A percentile compares a stretch with the other conserved stretches of the same genome.
Conservation (phyloP, 768 basidiomycete genomes). For the Punctularia strigosozonata region DNA sequence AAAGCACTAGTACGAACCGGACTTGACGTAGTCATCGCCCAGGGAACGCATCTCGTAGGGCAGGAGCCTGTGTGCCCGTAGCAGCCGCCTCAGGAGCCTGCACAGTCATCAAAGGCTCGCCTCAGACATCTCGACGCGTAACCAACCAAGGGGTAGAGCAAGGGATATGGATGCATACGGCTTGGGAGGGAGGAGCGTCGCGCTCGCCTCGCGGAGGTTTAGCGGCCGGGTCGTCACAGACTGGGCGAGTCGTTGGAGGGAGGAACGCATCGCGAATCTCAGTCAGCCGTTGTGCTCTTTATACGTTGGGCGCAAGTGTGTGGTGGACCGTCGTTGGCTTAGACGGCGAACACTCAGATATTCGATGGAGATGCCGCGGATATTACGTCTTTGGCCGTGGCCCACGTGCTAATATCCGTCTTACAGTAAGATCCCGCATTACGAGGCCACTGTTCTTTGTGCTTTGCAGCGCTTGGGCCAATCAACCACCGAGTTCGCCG, state of each 20-base stretch:
- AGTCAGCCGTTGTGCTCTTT: not conserved
- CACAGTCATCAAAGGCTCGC: constrained; percentile 1
- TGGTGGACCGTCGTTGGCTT: no score
- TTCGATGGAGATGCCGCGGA: no score
- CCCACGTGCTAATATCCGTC: no score
- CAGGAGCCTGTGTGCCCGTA: constrained; percentile 68
- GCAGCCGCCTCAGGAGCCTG: constrained; percentile 71
- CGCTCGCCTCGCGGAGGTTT: constrained; percentile 49
- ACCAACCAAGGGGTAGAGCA: not conserved
- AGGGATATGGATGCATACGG: constrained; percentile 38
- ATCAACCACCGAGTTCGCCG: no score
- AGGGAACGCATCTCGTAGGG: constrained; percentile 73
- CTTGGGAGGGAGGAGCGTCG: constrained; percentile 68
- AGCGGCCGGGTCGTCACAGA: constrained; percentile 46
- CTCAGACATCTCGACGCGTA: not conserved
- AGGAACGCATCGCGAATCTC: not conserved
- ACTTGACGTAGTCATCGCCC: constrained; percentile 80
- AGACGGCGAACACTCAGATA: no score
- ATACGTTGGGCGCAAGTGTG: no score
- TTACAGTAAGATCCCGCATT: no score
- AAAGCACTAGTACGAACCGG: constrained; percentile 30
- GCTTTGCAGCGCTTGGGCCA: no score
- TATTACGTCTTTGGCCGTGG: no score
- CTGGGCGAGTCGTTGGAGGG: constrained; percentile 32
- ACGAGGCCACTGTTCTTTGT: no score